Evolutionary conservation across 2,329 filamentous ascomycete genomes (phyloP).

Genomic region (Colletotrichum costaricense): DNA sequence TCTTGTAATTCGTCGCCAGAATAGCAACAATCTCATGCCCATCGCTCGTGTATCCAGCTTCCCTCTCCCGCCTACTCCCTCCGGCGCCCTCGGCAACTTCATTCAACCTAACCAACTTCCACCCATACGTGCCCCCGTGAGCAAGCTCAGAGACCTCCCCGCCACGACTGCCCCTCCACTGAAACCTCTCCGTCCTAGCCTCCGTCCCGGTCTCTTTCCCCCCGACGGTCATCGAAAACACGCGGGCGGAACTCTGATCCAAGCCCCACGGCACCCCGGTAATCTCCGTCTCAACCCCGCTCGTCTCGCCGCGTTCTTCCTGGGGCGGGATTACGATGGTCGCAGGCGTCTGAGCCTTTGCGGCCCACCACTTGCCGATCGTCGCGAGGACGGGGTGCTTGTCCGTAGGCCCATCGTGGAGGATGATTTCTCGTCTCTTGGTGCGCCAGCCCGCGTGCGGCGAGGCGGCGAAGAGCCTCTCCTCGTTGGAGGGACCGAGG

Average conservation of each 20-base stretch:
- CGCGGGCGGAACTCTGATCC: not conserved
- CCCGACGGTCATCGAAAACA: not conserved
- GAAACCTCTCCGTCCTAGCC: slow-evolving; percentile 39
- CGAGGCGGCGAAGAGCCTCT: slow-evolving; percentile 37
- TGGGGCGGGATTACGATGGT: not conserved
- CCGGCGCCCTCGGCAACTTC: not conserved
- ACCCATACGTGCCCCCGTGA: slow-evolving; percentile 30
- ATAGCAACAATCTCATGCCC: slow-evolving; percentile 56
- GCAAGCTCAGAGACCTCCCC: slow-evolving; percentile 37
- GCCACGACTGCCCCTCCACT: slow-evolving; percentile 41
- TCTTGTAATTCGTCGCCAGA: slow-evolving; percentile 45
- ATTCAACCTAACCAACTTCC: slow-evolving; percentile 40
- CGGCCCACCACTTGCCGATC: slow-evolving; percentile 22
- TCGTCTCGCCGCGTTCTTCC: not conserved
- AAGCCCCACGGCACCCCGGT: not conserved
- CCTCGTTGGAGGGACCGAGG: slow-evolving; percentile 37
- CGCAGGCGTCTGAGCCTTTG: slow-evolving; percentile 3
- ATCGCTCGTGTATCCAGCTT: slow-evolving; percentile 40
- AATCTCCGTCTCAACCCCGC: not conserved
- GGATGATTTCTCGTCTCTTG: slow-evolving; percentile 36
- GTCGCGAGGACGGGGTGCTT: slow-evolving; percentile 38
- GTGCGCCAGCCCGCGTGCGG: slow-evolving; percentile 34
- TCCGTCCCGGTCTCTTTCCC: slow-evolving; percentile 19
- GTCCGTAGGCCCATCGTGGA: slow-evolving; percentile 36
- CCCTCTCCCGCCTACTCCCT: not conserved